A percentile compares a stretch with the other conserved stretches of the same genome.
These are phyloP conservation scores for Tetracladium setigerum DNA, from an alignment of 495 filamentous ascomycete genomes.

Conservation along the genomic window DNA sequence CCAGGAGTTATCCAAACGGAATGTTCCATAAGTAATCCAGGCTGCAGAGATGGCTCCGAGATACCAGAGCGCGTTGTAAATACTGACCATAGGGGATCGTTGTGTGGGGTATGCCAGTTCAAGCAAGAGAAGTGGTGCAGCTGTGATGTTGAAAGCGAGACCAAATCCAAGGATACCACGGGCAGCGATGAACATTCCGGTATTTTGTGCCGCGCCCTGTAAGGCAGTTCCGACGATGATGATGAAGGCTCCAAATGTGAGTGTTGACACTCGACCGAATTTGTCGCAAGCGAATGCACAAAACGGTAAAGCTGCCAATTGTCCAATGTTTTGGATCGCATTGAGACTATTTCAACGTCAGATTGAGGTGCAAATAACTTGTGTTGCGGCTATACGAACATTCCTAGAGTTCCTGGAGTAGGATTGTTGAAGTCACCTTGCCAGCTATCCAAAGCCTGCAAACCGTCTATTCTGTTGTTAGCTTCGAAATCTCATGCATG, in stretches of 20 bases:
- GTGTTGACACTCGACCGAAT: conserved; percentile 12
- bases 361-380: not conserved
- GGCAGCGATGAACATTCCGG: conserved; percentile 10
- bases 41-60: conserved; percentile 29
- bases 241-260: conserved; percentile 6
- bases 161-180: conserved; percentile 4
- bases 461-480: conserved; percentile 7
- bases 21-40: conserved; percentile 44
- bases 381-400: not conserved
- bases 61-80: conserved; percentile 5
- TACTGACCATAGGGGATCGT: not conserved
- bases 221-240: conserved; percentile 10
- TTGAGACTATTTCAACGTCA: conserved; percentile 1
- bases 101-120: conserved; percentile 8
- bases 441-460: conserved; percentile 13
- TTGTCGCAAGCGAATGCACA: conserved; percentile 10
- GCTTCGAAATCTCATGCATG: not conserved
- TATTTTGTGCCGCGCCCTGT: conserved; percentile 15
- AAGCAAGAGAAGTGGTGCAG: conserved; percentile 2
- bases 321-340: conserved; percentile 16
- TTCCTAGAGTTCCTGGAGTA: conserved; percentile 3
- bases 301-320: conserved; percentile 10
- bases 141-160: conserved; percentile 1
- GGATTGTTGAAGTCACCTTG: conserved; percentile 13
- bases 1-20: conserved; percentile 36